Percentiles rank a stretch among this genome's conserved stretches.
These are phyloP conservation scores for Ramaria sp. DNA, from an alignment of 768 basidiomycete species.

Conservation along the genomic window DNA sequence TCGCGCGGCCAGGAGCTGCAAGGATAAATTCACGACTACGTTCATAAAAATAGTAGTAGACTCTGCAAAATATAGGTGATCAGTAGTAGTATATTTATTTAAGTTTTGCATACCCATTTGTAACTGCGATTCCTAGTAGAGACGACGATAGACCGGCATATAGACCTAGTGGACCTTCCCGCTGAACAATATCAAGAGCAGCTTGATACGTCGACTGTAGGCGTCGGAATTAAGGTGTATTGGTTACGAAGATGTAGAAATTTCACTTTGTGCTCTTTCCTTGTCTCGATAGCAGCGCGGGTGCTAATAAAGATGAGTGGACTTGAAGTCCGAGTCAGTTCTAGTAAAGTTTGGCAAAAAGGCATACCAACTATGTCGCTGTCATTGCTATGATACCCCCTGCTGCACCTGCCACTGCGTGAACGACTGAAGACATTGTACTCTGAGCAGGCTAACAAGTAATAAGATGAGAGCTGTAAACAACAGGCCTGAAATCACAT, in stretches of 20 bases:
- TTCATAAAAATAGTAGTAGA: conserved; percentile 92
- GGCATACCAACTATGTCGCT: conserved; percentile 60
- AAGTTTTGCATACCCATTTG: conserved; percentile 58
- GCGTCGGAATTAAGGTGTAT: background rate
- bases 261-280: conserved; percentile 64
- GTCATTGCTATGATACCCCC: conserved; percentile 90
- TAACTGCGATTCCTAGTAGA: conserved; percentile 83
- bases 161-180: conserved; percentile 75
- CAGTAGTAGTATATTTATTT: background rate
- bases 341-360: background rate
- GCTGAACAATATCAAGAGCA: conserved; percentile 63
- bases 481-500: background rate
- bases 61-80: conserved; percentile 30
- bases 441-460: background rate
- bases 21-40: conserved; percentile 49
- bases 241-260: background rate
- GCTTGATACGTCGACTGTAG: conserved; percentile 53
- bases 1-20: conserved; percentile 30
- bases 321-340: conserved; percentile 27
- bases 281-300: conserved; percentile 83
- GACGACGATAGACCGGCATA: conserved; percentile 84
- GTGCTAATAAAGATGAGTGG: conserved; percentile 91
- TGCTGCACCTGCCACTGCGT: conserved; percentile 79
- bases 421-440: conserved; percentile 46
- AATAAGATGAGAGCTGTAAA: background rate